phyloP scores from a whole-genome alignment of 2,329 filamentous ascomycete species.

The Epicoccum nigrum region DNA sequence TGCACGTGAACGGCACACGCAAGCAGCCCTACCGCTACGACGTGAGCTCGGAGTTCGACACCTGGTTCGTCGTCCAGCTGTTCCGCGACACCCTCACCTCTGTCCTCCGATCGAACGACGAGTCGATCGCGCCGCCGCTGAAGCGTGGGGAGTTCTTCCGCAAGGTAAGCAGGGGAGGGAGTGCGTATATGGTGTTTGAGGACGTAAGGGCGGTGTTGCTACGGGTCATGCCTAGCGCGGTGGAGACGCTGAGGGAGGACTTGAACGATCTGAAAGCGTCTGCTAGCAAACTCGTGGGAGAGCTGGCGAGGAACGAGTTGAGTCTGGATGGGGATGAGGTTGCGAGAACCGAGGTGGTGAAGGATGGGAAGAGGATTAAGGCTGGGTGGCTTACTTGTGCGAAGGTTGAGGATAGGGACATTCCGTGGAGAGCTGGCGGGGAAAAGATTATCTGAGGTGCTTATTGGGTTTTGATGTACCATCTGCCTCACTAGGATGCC shows the following conservation, averaged over 20 bases:
- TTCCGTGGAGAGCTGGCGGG: conserved; percentile 33
- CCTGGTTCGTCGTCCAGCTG: conserved; percentile 38
- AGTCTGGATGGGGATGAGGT: conserved; percentile 35
- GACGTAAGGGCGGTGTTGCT: conserved; percentile 25
- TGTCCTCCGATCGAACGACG: conserved; percentile 22
- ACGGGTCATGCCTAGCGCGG: conserved; percentile 20
- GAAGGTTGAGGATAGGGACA: conserved; percentile 33
- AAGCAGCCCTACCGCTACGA: neutral
- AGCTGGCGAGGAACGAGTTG: conserved; percentile 27
- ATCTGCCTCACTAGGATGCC: no score
- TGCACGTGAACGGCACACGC: neutral
- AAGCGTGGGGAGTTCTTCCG: conserved; percentile 36
- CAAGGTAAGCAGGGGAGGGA: conserved; percentile 31
- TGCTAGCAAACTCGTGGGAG: conserved; percentile 27
- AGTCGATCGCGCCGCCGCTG: conserved; percentile 1
- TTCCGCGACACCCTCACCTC: conserved; percentile 39
- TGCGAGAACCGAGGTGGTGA: no score
- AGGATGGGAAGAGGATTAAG: conserved; percentile 29
- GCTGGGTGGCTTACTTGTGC: conserved; percentile 47
- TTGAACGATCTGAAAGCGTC: neutral
- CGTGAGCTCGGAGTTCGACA: conserved; percentile 4
- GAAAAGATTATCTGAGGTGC: neutral
- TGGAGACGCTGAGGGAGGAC: neutral
- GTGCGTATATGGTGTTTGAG: conserved; percentile 36
- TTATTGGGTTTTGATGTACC: no score